Evolutionary conservation across 257 asterid genomes (phyloP).

Genomic region (Osmanthus fragrans): DNA sequence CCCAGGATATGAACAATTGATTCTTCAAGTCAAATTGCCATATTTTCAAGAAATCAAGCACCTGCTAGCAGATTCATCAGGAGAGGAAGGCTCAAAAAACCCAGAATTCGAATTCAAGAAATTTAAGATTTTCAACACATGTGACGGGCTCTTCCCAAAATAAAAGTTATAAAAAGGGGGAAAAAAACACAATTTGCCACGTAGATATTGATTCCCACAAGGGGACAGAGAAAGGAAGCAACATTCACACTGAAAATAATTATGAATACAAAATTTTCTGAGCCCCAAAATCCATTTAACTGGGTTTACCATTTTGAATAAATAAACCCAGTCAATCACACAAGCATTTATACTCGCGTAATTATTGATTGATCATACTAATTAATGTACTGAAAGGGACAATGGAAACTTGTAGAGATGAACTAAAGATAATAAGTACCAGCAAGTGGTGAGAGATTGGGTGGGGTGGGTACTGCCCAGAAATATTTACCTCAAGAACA

Average conservation of each 20-base stretch:
- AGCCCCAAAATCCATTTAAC: neutral
- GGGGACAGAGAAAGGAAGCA: neutral
- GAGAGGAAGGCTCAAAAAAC: constrained; percentile 10
- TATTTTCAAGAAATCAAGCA: constrained; percentile 26
- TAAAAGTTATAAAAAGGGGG: neutral
- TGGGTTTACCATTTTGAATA: neutral
- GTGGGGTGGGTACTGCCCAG: neutral
- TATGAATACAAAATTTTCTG: neutral
- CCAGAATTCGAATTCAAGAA: constrained; percentile 20
- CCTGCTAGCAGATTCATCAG: constrained; percentile 23
- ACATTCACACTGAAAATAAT: neutral
- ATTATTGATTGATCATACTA: neutral
- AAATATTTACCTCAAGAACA: neutral
- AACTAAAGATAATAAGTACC: neutral
- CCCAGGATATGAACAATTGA: constrained; percentile 5
- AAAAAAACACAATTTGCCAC: neutral
- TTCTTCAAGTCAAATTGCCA: constrained; percentile 31
- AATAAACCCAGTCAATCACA: neutral
- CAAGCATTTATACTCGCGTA: neutral
- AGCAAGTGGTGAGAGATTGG: neutral
- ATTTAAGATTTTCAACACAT: constrained; percentile 7
- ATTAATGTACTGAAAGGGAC: neutral
- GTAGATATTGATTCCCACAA: constrained; percentile 17
- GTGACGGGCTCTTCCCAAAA: neutral
- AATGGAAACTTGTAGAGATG: neutral